Conservation (phyloP, 495 filamentous ascomycete genomes). For the Clavariopsis aquatica region DNA sequence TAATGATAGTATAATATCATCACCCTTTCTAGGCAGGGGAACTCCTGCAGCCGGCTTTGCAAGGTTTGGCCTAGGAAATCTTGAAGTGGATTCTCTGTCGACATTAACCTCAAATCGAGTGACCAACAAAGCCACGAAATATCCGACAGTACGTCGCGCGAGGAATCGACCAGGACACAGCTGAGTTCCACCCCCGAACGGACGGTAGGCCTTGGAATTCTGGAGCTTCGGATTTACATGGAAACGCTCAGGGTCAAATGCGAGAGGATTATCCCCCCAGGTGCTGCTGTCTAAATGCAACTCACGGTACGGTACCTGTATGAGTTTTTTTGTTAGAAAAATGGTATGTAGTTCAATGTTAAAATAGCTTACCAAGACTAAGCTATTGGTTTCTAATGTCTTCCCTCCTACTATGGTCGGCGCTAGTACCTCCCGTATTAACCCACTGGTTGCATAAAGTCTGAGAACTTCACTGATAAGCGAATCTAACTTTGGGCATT, state of each 20-base stretch:
- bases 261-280: neutral
- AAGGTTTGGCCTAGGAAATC: neutral
- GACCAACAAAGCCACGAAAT: constrained; percentile 5
- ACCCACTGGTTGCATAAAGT: constrained; percentile 1
- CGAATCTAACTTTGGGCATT: constrained; percentile 8
- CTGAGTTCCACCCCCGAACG: constrained; percentile 13
- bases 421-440: neutral
- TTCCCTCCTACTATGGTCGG: constrained; percentile 2
- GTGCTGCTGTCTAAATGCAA: constrained; percentile 3
- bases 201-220: neutral
- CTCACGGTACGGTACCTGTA: constrained; percentile 9
- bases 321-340: neutral
- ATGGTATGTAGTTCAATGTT: neutral
- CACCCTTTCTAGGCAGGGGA: too few species aligned
- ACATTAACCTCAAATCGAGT: neutral
- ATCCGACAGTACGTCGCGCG: neutral
- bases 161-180: constrained; percentile 19
- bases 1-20: too few species aligned
- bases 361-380: constrained; percentile 3
- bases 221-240: neutral
- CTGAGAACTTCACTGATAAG: constrained; percentile 13
- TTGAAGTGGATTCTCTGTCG: neutral
- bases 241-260: neutral
- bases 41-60: neutral
- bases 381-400: neutral